phyloP scores from a whole-genome alignment of 2,329 filamentous ascomycete species.

The Aspergillus jensenii region DNA sequence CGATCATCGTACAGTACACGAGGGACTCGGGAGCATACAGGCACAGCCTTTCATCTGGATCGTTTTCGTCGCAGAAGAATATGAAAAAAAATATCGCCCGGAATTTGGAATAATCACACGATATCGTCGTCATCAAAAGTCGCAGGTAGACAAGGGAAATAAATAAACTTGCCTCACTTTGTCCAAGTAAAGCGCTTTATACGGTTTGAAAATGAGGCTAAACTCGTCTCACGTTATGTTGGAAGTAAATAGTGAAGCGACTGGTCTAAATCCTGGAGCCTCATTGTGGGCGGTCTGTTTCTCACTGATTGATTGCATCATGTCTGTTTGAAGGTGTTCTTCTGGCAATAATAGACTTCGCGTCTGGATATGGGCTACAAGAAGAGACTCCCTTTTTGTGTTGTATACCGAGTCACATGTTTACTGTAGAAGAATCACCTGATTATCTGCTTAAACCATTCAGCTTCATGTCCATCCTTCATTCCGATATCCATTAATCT shows the following conservation, averaged over 20 bases:
- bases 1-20: not conserved
- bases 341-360: not conserved
- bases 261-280: not conserved
- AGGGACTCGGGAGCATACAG: not conserved
- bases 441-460: not conserved
- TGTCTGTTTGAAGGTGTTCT: not conserved
- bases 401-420: not conserved
- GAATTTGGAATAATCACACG: conserved; percentile 6
- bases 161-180: not conserved
- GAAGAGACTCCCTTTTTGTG: not conserved
- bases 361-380: not conserved
- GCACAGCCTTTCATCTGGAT: not conserved
- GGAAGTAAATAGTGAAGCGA: not conserved
- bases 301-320: not conserved
- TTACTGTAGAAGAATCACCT: not conserved
- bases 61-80: not conserved
- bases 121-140: not conserved
- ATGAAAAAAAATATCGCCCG: not conserved
- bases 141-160: not conserved
- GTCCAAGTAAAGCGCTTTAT: not conserved
- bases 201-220: conserved; percentile 1
- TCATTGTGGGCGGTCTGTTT: not conserved
- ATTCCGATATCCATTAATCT: not conserved
- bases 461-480: too few species aligned
- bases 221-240: not conserved